These are phyloP conservation scores for Takashimella tepidaria DNA, from an alignment of 1,284 basidiomycete species.

Conservation along the genomic window DNA sequence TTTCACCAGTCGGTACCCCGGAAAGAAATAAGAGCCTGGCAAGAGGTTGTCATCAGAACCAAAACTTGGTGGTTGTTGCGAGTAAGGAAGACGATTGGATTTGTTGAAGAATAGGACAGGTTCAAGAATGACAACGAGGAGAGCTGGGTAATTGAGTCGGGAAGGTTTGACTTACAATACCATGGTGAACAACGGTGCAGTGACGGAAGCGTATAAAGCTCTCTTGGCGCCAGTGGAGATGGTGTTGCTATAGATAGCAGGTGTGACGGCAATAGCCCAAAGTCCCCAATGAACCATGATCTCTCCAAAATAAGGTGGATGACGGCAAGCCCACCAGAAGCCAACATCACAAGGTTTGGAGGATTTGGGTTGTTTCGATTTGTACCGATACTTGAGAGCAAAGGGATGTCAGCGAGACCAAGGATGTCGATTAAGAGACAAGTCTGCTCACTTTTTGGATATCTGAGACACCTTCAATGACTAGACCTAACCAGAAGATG, in stretches of 20 bases:
- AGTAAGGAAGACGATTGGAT: background rate
- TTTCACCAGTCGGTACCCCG: slow-evolving; percentile 67
- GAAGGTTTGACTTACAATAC: slow-evolving; percentile 49
- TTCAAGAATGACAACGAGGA: background rate
- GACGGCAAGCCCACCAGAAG: slow-evolving; percentile 20
- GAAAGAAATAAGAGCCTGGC: slow-evolving; percentile 61
- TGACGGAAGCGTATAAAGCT: slow-evolving; percentile 59
- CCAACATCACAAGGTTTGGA: background rate
- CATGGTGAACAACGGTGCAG: slow-evolving; percentile 62
- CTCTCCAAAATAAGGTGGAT: slow-evolving; percentile 73
- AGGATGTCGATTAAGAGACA: background rate
- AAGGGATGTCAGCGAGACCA: background rate
- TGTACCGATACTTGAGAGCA: slow-evolving; percentile 54
- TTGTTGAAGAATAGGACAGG: background rate
- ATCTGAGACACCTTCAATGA: slow-evolving; percentile 60
- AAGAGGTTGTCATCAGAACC: slow-evolving; percentile 9
- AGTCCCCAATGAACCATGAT: slow-evolving; percentile 71
- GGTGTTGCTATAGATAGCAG: slow-evolving; percentile 26
- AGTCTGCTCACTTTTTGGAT: slow-evolving; percentile 55
- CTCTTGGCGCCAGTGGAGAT: slow-evolving; percentile 50
- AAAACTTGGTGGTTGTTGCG: background rate
- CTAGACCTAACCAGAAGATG: slow-evolving; percentile 60
- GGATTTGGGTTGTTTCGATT: slow-evolving; percentile 56
- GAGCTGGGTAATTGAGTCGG: too few relatives aligned
- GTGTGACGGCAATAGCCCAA: slow-evolving; percentile 55